phyloP scores from a whole-genome alignment of 1,284 basidiomycete species.

The Pseudozyma flocculosa region DNA sequence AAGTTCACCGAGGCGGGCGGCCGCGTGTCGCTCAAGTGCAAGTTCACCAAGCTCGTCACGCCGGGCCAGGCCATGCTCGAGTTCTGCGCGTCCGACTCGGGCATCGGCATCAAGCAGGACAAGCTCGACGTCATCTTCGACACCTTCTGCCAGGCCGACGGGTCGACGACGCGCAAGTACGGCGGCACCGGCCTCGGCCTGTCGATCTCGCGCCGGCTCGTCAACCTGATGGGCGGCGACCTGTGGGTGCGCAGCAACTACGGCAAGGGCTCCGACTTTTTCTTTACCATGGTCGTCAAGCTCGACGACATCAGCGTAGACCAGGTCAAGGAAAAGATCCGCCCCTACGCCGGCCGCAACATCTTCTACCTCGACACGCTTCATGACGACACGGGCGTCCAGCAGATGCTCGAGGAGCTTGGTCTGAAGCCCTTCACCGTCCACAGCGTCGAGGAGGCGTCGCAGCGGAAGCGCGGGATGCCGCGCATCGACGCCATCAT shows the following conservation, averaged over 20 bases:
- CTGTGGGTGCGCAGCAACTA: constrained; percentile 95
- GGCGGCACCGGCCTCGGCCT: constrained; percentile 97
- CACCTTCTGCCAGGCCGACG: constrained; percentile 98
- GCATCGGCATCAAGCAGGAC: constrained; percentile 98
- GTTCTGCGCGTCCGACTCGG: constrained; percentile 96
- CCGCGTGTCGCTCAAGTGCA: constrained; percentile 84
- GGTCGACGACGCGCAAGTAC: constrained; percentile 70
- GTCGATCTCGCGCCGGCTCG: constrained; percentile 71
- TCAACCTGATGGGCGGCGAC: constrained; percentile 95
- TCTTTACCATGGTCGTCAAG: constrained; percentile 75
- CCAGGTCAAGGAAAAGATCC: constrained; percentile 53
- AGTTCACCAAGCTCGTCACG: constrained; percentile 68
- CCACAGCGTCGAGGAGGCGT: constrained; percentile 74
- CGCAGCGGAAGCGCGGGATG: constrained; percentile 71
- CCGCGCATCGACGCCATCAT: constrained; percentile 94
- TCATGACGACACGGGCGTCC: constrained; percentile 74
- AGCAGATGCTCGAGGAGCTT: constrained; percentile 75
- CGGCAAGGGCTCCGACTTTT: constrained; percentile 90
- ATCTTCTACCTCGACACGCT: constrained; percentile 89
- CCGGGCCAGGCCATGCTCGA: constrained; percentile 81
- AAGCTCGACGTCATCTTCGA: constrained; percentile 99
- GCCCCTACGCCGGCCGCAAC: constrained; percentile 51
- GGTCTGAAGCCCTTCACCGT: constrained; percentile 79
- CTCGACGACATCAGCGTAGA: constrained; percentile 47
- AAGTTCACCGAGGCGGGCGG: constrained; percentile 83